Evolutionary conservation across 2,329 filamentous ascomycete genomes (phyloP).

Genomic region (Zymoseptoria ardabiliae): DNA sequence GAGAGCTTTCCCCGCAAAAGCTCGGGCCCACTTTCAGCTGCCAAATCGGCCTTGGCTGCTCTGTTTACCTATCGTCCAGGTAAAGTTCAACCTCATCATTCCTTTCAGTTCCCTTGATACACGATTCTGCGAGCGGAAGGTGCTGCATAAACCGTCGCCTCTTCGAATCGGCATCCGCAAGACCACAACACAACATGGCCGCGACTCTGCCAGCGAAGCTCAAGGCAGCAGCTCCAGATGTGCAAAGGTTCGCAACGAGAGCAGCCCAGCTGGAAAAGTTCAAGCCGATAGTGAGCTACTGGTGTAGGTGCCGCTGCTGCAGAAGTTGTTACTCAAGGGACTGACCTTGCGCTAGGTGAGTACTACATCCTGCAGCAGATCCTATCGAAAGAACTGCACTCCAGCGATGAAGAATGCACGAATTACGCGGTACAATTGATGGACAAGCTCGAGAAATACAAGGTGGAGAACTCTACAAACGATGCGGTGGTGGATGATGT

Average conservation of each 20-base stretch:
- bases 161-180: neutral
- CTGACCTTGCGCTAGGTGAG: constrained; percentile 51
- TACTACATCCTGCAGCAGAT: constrained; percentile 94
- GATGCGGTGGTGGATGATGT: constrained; percentile 80
- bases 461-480: constrained; percentile 65
- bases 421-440: constrained; percentile 76
- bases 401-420: constrained; percentile 67
- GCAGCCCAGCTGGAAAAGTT: constrained; percentile 75
- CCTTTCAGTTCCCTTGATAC: too few relatives aligned
- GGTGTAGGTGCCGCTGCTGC: constrained; percentile 59
- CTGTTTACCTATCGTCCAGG: neutral
- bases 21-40: neutral
- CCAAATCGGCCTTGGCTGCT: neutral
- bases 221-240: constrained; percentile 60
- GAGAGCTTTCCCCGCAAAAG: neutral
- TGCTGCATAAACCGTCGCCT: neutral
- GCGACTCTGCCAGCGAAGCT: constrained; percentile 62
- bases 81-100: neutral
- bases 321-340: constrained; percentile 12
- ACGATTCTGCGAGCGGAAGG: neutral
- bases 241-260: constrained; percentile 75
- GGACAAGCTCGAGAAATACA: constrained; percentile 82
- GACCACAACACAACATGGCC: constrained; percentile 52
- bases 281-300: constrained; percentile 87
- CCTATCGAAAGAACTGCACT: constrained; percentile 71